Base-by-base conservation (phyloP, 2,329 filamentous ascomycete genomes). In the Hymenoscyphus occultus region DNA sequence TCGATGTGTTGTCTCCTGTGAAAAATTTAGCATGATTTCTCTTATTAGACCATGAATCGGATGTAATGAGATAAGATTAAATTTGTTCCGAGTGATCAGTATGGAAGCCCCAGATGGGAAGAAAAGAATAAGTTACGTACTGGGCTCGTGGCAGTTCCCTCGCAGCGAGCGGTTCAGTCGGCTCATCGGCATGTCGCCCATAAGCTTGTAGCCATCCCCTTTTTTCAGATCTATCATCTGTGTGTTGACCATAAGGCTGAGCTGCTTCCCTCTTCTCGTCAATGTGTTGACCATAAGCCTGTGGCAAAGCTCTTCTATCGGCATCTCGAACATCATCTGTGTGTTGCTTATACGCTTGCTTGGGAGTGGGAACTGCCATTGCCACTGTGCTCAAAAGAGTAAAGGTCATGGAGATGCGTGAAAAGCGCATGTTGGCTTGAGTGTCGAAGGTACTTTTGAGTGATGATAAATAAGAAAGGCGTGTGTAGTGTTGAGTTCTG, bases 251-350 rank as follows among this genome's bases (percentile, higher is more conserved):
- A 22, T 61, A 61, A 1, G 59, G 40, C 35, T 61, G 59, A 10
- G n/a, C 14, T 7, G 19, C 42, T 45, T 28, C n/a, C 10, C 28
- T n/a, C 13, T 51, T 35, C 13, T 51, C 59, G 22, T 60, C 59
- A 9, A 40, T 60, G 28, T 60, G 59, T 51, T 60, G 59, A 1
- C 59, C 59, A 22, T 60, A 60, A n/a, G 59, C 59, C 51, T 60
- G 59, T 4, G 14, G 39, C 10, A 14, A 35, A 60, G 59, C 9
- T 10, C 39, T n/a, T 10, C 31, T 48, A 3, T 32, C n/a, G n/a
- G 16, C 13, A 13, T 28, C 51, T 35, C 4, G 39, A 5, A 45
- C 35, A 19, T 61, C 59, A 19, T 61, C 59, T 0, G 59, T 61
- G 14, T 61, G 59, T 28, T 61, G 59, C 10, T 39, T 39, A 32